Evolutionary conservation across 495 filamentous ascomycete species (phyloP), one percentile per base, ranked within the genome.

Genomic region (Podospora conica): DNA sequence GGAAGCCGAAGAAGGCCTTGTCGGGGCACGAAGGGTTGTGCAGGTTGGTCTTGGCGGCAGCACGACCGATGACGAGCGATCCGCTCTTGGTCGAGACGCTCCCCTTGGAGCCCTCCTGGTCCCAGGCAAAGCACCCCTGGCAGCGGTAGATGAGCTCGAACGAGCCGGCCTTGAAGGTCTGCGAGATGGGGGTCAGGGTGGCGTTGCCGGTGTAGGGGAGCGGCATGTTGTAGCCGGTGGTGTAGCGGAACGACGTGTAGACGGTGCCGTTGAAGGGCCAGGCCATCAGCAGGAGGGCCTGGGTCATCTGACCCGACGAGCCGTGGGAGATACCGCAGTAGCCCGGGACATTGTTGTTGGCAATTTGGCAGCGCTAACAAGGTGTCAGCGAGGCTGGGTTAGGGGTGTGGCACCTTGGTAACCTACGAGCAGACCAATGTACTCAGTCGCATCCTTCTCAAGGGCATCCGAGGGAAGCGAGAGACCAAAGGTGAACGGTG

Each of bases 71-170:
- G 57, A 75, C 55, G 1, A 77, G 67, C 22, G 62, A 60, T 0
- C 70, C 70, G 4, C 33, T 24, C 28, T 48, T 72, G 60, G 74
- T 76, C 3, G 71, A 71, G 1, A 75, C 70, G 24, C 54, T 73
- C 7, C 58, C 70, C 18, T 9, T 59, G 63, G 28, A 64, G 10
- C 72, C 69, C 15, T 65, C 74, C 60, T 75, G 71, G 61, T 72
- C 75, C 85, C 87, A 90, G 3, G 75, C 74, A 48, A 85, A 79
- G 75, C 88, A 91, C 72, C 83, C 78, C 69, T 86, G 76, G 78
- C 88, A 91, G 23, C 84, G 79, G 74, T 87, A 90, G 28, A 88
- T 81, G 21, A 87, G 71, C 60, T 82, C 81, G 71, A 82, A 91
- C 69, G 79, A 67, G 53, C 76, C 77, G 55, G 79, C 73, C 69